Evolutionary conservation across 768 basidiomycete genomes (phyloP).

Genomic region (Lactarius sanguifluus): DNA sequence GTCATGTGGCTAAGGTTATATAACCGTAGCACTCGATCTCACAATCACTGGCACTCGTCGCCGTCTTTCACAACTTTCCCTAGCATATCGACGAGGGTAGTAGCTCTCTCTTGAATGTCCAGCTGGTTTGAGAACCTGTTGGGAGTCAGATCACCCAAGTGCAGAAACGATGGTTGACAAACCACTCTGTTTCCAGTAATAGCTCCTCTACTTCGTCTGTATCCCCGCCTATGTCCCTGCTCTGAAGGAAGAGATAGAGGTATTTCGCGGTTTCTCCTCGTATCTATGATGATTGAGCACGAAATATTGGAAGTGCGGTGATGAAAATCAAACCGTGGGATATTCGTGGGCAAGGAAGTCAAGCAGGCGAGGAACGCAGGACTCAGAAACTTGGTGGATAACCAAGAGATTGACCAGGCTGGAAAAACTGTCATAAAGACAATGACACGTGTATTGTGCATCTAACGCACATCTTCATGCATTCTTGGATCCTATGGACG

Average conservation of each 20-base stretch:
- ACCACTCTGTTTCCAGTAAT: conserved; percentile 84
- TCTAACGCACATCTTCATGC: conserved; percentile 75
- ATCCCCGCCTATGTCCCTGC: conserved; percentile 62
- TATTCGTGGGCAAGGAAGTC: conserved; percentile 76
- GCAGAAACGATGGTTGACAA: conserved; percentile 1
- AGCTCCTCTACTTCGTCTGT: conserved; percentile 67
- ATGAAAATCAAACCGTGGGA: conserved; percentile 61
- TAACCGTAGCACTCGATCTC: neutral
- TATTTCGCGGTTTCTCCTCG: conserved; percentile 81
- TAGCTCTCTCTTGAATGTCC: conserved; percentile 27
- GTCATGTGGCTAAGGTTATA: conserved; percentile 1
- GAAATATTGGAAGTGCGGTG: conserved; percentile 22
- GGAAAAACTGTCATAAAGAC: conserved; percentile 3
- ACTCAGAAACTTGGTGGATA: conserved; percentile 46
- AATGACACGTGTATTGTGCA: neutral
- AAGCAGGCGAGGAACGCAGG: conserved; percentile 46
- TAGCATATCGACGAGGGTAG: conserved; percentile 12
- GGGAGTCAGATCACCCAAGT: neutral
- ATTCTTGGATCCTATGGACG: conserved; percentile 73
- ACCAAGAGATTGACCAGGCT: conserved; percentile 69
- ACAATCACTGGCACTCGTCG: neutral
- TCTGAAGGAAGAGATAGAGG: conserved; percentile 75
- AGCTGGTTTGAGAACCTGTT: conserved; percentile 23
- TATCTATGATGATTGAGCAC: conserved; percentile 48
- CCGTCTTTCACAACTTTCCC: conserved; percentile 6